Evolutionary conservation across 805 yeast genomes (phyloP).

Genomic region (Saccharomycopsis sp.): DNA sequence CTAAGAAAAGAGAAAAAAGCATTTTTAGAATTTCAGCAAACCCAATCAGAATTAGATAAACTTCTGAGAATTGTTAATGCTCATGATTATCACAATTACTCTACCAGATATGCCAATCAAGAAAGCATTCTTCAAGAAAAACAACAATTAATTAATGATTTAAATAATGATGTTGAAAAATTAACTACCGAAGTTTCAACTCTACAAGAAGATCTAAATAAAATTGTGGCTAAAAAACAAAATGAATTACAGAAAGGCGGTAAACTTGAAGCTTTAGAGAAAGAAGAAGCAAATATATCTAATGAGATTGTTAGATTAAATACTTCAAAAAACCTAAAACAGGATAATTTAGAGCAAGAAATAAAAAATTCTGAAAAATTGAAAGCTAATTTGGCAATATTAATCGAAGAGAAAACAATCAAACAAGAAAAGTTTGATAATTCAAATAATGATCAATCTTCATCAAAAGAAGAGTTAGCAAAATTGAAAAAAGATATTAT

Average conservation of each 20-base stretch:
- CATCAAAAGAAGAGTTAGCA: constrained; percentile 34
- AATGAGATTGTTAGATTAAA: constrained; percentile 58
- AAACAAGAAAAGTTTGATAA: constrained; percentile 29
- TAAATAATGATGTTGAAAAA: constrained; percentile 35
- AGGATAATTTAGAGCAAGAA: constrained; percentile 50
- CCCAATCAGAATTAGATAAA: constrained; percentile 71
- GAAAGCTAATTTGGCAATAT: constrained; percentile 26
- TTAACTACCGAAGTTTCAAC: constrained; percentile 44
- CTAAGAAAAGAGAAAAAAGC: constrained; percentile 72
- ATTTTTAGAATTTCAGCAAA: constrained; percentile 77
- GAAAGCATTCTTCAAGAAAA: constrained; percentile 33
- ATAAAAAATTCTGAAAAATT: constrained; percentile 26
- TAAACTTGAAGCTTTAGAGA: constrained; percentile 48
- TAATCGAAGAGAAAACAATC: constrained; percentile 26
- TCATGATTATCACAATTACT: constrained; percentile 47
- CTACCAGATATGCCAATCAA: constrained; percentile 32
- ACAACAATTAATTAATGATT: constrained; percentile 30
- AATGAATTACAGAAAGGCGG: constrained; percentile 52
- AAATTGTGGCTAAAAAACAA: constrained; percentile 42
- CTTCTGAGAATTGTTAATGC: constrained; percentile 66
- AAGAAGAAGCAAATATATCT: constrained; percentile 40
- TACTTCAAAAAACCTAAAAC: constrained; percentile 51
- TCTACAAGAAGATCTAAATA: constrained; percentile 50
- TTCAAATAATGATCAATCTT: constrained; percentile 36
- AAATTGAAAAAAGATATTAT: constrained; percentile 36